Base-by-base conservation (phyloP, 1,139 yeast species). In the Blastobotrys proliferans region DNA sequence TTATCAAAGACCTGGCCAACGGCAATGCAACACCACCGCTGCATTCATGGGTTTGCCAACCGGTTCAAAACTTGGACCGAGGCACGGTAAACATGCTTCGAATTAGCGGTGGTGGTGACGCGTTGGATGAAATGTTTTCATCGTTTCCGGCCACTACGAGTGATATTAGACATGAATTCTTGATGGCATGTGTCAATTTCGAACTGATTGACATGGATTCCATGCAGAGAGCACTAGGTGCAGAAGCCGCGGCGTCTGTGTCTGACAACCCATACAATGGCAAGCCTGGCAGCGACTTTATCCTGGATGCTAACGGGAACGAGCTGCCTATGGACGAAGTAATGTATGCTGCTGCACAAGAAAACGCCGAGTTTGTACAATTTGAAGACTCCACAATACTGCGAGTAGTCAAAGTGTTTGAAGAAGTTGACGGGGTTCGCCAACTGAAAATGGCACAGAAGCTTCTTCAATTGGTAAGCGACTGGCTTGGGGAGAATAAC, bases 111-210 rank as follows among this genome's bases (percentile, higher is more conserved):
- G 58, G 56, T 6, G 56, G 56, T 6, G 60, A 61, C 38, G 72
- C 67, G 34, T 53, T 69, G 27, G 76, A 70, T 51, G 73, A 70
- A 25, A 69, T 70, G 66, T 70, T 70, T 47, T 55, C 70, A 1
- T 60, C 70, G 0, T 72, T 71, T 48, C 74, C 77, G 1, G 61
- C 75, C 1, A 68, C 74, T 1, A 65, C 69, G 26, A 57, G 66
- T 19, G 81, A 76, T 52, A 66, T 79, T 2, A 70, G 83, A 39
- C 80, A 76, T 49, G 75, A 71, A 16, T 78, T 83, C 45, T 58
- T 81, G 17, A 76, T 74, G 51, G 69, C 76, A 13, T 71, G 82
- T 48, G 66, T 77, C 16, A 68, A 74, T 24, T 50, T 73, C 27
- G 64, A 64, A 2, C 52, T 75, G 14, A 63, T 72, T 18, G 68